Conservation (phyloP, 148 eudicot genomes). For the Fagopyrum esculentum region DNA sequence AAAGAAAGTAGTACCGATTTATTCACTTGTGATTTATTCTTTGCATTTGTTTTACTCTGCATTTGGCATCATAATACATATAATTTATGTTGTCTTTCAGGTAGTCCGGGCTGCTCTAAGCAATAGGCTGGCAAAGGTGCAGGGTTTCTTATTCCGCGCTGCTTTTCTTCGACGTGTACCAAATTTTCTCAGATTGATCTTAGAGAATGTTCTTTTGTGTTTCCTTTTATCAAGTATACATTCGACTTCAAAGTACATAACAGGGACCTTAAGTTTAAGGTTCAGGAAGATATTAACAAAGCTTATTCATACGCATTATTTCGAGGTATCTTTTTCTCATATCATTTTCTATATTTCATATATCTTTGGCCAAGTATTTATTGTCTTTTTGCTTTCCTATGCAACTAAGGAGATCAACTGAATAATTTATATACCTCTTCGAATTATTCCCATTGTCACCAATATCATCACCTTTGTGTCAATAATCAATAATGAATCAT, state of each 20-base stretch:
- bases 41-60: neutral
- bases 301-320: constrained; percentile 83
- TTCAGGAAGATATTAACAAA: constrained; percentile 88
- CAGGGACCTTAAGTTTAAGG: constrained; percentile 82
- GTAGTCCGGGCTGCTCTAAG: constrained; percentile 83
- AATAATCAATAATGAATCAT: neutral
- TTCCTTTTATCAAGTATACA: constrained; percentile 77
- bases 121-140: constrained; percentile 96
- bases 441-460: neutral
- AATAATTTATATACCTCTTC: neutral
- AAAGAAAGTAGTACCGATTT: neutral
- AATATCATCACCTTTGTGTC: neutral
- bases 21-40: neutral
- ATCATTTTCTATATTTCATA: neutral
- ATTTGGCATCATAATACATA: neutral
- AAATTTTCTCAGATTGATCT: constrained; percentile 70
- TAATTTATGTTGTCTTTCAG: constrained; percentile 34
- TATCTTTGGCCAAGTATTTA: neutral
- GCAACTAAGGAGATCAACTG: neutral
- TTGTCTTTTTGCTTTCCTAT: neutral
- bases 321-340: constrained; percentile 51
- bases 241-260: constrained; percentile 90
- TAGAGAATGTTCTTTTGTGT: constrained; percentile 81
- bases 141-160: constrained; percentile 93
- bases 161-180: constrained; percentile 98